Percentiles rank a stretch among this genome's conserved stretches.
Conservation (phyloP, 495 filamentous ascomycete species). For the Penicilliopsis zonata region DNA sequence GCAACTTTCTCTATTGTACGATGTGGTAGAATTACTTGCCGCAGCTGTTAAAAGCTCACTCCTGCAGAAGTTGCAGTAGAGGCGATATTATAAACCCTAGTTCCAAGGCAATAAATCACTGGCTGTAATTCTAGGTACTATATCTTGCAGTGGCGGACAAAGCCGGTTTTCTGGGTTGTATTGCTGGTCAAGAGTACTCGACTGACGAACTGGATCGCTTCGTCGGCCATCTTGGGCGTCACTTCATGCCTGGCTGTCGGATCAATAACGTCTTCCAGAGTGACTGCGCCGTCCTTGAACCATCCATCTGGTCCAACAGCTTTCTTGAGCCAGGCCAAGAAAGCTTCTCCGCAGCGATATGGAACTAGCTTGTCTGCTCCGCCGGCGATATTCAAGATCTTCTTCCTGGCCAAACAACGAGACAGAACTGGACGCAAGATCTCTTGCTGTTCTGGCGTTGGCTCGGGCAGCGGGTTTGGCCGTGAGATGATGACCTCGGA, state of each 20-base stretch:
- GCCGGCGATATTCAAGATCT: conserved; percentile 66
- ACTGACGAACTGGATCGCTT: conserved; percentile 54
- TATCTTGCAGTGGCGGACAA: conserved; percentile 29
- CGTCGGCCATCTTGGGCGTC: conserved; percentile 57
- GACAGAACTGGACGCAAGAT: conserved; percentile 27
- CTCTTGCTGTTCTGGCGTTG: conserved; percentile 30
- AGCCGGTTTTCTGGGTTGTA: conserved; percentile 12
- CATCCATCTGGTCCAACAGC: conserved; percentile 40
- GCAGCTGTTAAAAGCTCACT: too few relatives aligned
- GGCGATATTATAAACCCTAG: too few relatives aligned
- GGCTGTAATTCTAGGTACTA: too few relatives aligned
- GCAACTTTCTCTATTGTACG: too few relatives aligned
- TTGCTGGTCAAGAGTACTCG: conserved; percentile 25
- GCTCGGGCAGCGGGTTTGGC: conserved; percentile 29
- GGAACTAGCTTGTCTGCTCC: conserved; percentile 77
- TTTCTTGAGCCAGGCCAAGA: conserved; percentile 58
- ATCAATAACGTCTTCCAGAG: conserved; percentile 64
- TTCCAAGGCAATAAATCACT: too few relatives aligned
- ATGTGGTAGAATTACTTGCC: too few relatives aligned
- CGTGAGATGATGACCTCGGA: conserved; percentile 16
- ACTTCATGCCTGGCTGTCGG: conserved; percentile 61
- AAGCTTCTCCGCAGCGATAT: conserved; percentile 52
- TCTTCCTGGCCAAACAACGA: conserved; percentile 53
- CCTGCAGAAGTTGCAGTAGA: too few relatives aligned
- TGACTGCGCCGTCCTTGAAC: conserved; percentile 45